Evolutionary conservation across 768 basidiomycete genomes (phyloP).

Genomic region (Trametes coccinea): DNA sequence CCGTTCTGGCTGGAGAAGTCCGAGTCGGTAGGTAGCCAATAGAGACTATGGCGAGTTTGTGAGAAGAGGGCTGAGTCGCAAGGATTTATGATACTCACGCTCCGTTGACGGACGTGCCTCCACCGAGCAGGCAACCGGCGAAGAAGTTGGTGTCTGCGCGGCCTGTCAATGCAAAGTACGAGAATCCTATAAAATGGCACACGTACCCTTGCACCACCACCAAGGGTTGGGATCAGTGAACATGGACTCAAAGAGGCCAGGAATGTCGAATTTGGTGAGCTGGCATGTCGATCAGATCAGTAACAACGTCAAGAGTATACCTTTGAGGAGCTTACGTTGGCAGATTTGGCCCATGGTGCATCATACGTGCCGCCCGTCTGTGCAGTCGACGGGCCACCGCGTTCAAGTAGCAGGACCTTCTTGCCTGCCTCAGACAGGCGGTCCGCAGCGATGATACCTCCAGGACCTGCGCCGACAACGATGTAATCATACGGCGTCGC

Average conservation of each 20-base stretch:
- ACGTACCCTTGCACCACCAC: constrained; percentile 64
- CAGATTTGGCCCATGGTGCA: constrained; percentile 49
- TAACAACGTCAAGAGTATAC: not conserved
- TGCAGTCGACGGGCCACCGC: constrained; percentile 61
- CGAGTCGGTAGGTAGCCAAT: constrained; percentile 52
- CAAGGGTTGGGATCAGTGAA: constrained; percentile 56
- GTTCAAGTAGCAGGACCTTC: constrained; percentile 61
- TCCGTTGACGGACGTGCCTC: constrained; percentile 64
- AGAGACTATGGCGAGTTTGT: constrained; percentile 35
- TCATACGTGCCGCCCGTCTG: constrained; percentile 60
- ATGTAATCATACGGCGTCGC: constrained; percentile 54
- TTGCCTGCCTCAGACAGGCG: constrained; percentile 61
- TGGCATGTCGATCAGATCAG: constrained; percentile 24
- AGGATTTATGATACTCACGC: constrained; percentile 41
- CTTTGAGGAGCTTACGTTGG: constrained; percentile 37
- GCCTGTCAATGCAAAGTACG: constrained; percentile 38
- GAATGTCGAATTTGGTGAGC: constrained; percentile 67
- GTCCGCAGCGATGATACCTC: constrained; percentile 59
- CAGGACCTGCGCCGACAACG: constrained; percentile 56
- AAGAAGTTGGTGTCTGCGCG: constrained; percentile 58
- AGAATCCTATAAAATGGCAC: not conserved
- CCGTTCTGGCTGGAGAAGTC: constrained; percentile 53
- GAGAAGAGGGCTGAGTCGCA: too few species aligned
- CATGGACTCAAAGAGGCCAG: constrained; percentile 66
- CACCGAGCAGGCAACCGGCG: constrained; percentile 64